Evolutionary conservation across 495 filamentous ascomycete species (phyloP).

Genomic region (Aspergillus asperescens): DNA sequence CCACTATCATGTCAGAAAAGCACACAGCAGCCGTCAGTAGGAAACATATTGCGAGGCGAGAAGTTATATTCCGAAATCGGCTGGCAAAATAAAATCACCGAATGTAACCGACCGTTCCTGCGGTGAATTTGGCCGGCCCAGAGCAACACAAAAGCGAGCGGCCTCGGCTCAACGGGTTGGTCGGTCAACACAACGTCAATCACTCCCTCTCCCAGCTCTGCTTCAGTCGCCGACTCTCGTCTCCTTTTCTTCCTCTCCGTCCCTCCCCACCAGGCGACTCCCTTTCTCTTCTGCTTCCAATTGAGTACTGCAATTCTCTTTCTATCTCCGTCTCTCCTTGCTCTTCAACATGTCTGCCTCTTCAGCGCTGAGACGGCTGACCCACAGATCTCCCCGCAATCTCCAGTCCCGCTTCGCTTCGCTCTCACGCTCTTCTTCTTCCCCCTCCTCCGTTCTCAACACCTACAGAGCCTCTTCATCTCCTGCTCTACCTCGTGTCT

Average conservation of each 20-base stretch:
- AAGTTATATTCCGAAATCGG: conserved; percentile 7
- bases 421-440: conserved; percentile 32
- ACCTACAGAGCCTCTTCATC: conserved; percentile 18
- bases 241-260: conserved; percentile 13
- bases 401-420: conserved; percentile 37
- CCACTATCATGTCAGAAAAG: neutral
- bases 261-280: neutral
- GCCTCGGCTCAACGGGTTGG: conserved; percentile 20
- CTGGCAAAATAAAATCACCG: conserved; percentile 5
- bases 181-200: conserved; percentile 5
- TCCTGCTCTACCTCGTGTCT: conserved; percentile 21
- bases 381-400: conserved; percentile 48
- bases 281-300: conserved; percentile 1
- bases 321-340: conserved; percentile 20
- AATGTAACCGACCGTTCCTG: neutral
- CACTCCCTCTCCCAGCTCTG: conserved; percentile 11
- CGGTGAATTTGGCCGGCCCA: conserved; percentile 17
- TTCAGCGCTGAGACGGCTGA: conserved; percentile 43
- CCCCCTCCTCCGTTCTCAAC: conserved; percentile 20
- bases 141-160: conserved; percentile 6
- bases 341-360: conserved; percentile 27
- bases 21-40: neutral
- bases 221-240: conserved; percentile 14
- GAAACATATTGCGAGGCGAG: neutral
- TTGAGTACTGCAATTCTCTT: conserved; percentile 25